Evolutionary conservation across 176 grass and related monocot genomes (phyloP), one percentile per base, ranked within the genome.

Genomic region (Elymus sibiricus): DNA sequence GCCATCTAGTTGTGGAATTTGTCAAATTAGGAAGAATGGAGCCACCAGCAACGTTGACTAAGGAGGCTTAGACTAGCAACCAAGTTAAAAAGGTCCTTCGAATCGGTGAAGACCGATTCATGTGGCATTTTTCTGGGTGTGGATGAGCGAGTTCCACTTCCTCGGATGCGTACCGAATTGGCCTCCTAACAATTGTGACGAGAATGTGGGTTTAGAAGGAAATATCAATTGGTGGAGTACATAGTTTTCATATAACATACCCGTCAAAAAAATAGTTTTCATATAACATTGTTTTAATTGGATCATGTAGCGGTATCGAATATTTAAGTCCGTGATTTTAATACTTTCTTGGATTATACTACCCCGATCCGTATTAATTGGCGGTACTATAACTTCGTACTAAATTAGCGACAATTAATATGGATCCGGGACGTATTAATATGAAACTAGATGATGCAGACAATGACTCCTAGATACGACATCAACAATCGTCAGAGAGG

Each of bases 41-140:
- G 81, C 53, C 81, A 74, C 17, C n/a, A 31, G 17, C 69, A 15
- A 24, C 35, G 81, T 83, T 83, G 81, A 83, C 81, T 62, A 6
- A 1, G 9, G 70, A 74, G 24, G 53, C 53, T 43, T 43, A 3
- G 51, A 31, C 81, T 38, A 59, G 12, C 17, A 43, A 0, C 24
- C 0, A 25, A 5, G 38, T 21, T 40, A 38, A 17, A 19, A 28
- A 29, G 9, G 25, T 5, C 28, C 28, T 9, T 19, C 3, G 1
- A 7, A 12, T 80, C 0, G 9, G 25, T 12, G 25, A 19, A 64
- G 60, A 46, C 59, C 60, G 13, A 74, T 61, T 83, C 49, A 0
- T 6, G 6, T 19, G 38, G 5, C 34, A 35, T 28, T 73, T 60
- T 83, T 3, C 9, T 27, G 0, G 15, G 13, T n/a, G 12, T 72